These are phyloP conservation scores for Cystobasidiaceae sp. DNA, from an alignment of 1,284 basidiomycete genomes.

Conservation along the genomic window DNA sequence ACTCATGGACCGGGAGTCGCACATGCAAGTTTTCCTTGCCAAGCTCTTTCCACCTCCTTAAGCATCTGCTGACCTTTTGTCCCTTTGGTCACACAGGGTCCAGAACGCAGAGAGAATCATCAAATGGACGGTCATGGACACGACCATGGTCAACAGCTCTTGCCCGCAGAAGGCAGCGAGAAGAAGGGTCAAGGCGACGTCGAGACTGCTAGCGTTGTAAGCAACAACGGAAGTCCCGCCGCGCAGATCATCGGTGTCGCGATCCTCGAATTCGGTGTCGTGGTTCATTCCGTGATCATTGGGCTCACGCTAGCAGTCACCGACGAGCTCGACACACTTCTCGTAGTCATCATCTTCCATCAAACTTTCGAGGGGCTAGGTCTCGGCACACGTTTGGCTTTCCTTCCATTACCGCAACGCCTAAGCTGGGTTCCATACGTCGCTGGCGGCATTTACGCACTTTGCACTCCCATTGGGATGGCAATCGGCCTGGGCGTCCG, in stretches of 20 bases:
- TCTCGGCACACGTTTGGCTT: conserved; percentile 70
- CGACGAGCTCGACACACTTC: conserved; percentile 71
- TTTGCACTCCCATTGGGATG: conserved; percentile 77
- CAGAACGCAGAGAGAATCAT: conserved; percentile 18
- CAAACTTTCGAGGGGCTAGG: conserved; percentile 76
- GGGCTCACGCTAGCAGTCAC: conserved; percentile 89
- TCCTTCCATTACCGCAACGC: conserved; percentile 58
- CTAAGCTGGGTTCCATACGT: conserved; percentile 61
- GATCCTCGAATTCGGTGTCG: conserved; percentile 78
- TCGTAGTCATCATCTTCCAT: conserved; percentile 75
- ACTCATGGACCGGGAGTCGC: conserved; percentile 34
- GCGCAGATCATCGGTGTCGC: conserved; percentile 80
- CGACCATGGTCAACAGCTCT: conserved; percentile 3
- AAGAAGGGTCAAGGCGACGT: conserved; percentile 8
- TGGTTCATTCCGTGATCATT: conserved; percentile 60
- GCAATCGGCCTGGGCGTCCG: conserved; percentile 80
- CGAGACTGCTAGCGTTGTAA: background rate
- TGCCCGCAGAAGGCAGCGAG: background rate
- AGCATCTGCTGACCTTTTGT: too few relatives aligned
- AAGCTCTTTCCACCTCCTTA: too few relatives aligned
- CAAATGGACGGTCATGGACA: conserved; percentile 3
- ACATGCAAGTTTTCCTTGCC: conserved; percentile 10
- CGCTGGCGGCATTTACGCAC: conserved; percentile 64
- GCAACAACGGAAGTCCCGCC: conserved; percentile 51
- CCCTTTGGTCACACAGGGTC: conserved; percentile 10